A percentile compares a stretch with the other conserved stretches of the same genome.
These are phyloP conservation scores for Fusarium algeriense DNA, from an alignment of 2,329 filamentous ascomycete species.

Conservation along the genomic window DNA sequence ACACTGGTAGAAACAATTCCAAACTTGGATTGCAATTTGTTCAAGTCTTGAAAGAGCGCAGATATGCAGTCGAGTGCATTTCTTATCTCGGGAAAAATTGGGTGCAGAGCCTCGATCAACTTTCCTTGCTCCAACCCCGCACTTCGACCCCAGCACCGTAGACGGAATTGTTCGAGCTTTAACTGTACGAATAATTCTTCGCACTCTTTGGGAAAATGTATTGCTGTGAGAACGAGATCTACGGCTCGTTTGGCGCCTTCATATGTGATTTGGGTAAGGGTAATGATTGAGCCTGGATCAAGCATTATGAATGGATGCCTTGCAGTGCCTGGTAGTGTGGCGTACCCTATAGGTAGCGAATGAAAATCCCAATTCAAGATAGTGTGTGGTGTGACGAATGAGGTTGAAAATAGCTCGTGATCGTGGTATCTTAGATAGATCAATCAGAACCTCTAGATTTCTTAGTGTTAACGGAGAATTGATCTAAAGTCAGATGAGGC, in stretches of 20 bases:
- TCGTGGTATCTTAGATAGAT: not conserved
- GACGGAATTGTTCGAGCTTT: conserved; percentile 1
- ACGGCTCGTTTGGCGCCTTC: not conserved
- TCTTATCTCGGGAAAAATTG: not conserved
- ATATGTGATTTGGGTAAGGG: not conserved
- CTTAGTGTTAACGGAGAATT: no score
- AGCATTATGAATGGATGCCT: not conserved
- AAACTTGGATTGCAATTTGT: not conserved
- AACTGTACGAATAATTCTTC: not conserved
- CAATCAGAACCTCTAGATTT: no score
- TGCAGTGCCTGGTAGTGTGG: fast-evolving
- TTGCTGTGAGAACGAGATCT: not conserved
- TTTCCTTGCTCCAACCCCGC: conserved; percentile 1
- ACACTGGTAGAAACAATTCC: not conserved
- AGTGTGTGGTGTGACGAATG: no score
- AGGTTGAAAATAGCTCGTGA: no score
- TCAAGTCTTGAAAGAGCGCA: not conserved
- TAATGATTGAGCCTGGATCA: conserved; percentile 1
- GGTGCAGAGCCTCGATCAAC: not conserved
- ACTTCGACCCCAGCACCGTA: conserved; percentile 9
- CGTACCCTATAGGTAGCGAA: no score
- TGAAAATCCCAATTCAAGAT: no score
- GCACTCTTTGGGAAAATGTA: not conserved
- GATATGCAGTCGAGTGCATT: not conserved
- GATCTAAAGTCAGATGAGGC: not conserved